These are phyloP conservation scores for Magnaporthiopsis incrustans DNA, from an alignment of 2,329 filamentous ascomycete genomes.

Conservation along the genomic window DNA sequence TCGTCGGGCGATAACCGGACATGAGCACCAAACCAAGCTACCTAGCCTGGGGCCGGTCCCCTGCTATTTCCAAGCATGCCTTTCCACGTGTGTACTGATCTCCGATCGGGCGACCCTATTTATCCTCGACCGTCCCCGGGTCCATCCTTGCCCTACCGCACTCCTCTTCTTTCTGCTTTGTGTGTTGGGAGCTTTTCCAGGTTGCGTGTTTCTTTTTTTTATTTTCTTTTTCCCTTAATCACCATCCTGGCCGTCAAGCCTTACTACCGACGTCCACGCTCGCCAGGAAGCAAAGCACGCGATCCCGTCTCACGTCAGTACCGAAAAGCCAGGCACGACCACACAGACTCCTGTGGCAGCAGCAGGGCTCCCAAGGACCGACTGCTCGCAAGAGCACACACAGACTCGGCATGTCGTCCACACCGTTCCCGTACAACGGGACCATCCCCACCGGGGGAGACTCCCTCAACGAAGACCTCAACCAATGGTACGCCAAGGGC, in stretches of 20 bases:
- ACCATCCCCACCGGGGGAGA: conserved; percentile 42
- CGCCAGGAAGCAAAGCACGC: not conserved
- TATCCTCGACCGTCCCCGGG: not conserved
- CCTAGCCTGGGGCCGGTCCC: not conserved
- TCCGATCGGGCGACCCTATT: not conserved
- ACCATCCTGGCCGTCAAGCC: too few relatives aligned
- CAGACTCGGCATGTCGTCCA: conserved; percentile 23
- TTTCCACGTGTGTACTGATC: not conserved
- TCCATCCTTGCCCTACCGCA: not conserved
- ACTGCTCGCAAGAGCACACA: not conserved
- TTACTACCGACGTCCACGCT: not conserved
- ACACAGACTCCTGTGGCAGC: not conserved
- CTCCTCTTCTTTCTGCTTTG: not conserved
- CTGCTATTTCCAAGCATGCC: not conserved
- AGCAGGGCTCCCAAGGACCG: not conserved
- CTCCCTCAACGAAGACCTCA: conserved; percentile 19
- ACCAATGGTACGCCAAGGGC: conserved; percentile 38
- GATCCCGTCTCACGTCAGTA: too few relatives aligned
- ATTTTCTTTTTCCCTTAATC: not conserved
- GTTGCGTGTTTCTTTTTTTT: not conserved
- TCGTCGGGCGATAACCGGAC: not conserved
- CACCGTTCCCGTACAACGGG: conserved; percentile 39
- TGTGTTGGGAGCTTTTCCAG: not conserved
- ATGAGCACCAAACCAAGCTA: not conserved
- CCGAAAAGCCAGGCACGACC: too few relatives aligned